Percentiles rank a stretch among this genome's conserved stretches.
Conservation (phyloP, 352 stramenopile genomes). For the Pythium diclinum region DNA sequence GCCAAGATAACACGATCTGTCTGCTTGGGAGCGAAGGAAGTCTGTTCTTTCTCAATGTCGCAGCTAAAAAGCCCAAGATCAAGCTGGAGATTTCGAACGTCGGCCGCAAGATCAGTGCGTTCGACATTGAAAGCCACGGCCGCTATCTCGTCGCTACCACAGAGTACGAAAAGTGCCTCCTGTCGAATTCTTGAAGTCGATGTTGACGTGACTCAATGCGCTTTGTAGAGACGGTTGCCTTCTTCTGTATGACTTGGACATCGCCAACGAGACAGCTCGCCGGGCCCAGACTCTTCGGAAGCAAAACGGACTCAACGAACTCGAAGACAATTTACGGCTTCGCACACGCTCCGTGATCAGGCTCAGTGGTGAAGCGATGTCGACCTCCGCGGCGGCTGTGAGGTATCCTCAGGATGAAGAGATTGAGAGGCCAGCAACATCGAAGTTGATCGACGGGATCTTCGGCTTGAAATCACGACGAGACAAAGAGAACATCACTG, state of each 20-base stretch:
- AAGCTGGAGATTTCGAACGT: slow-evolving; percentile 64
- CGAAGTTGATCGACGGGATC: slow-evolving; percentile 70
- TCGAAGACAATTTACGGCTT: slow-evolving; percentile 40
- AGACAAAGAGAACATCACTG: slow-evolving; percentile 22
- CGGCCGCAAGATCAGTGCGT: slow-evolving; percentile 50
- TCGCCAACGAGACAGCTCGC: slow-evolving; percentile 56
- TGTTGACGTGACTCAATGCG: no score
- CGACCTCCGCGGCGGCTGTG: background rate
- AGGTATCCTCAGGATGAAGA: slow-evolving; percentile 8
- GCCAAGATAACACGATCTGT: slow-evolving; percentile 51
- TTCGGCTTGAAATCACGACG: slow-evolving; percentile 44
- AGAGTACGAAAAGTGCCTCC: no score
- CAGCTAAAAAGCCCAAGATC: slow-evolving; percentile 63
- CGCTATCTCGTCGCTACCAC: slow-evolving; percentile 66
- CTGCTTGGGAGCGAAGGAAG: slow-evolving; percentile 66
- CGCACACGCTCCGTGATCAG: slow-evolving; percentile 39
- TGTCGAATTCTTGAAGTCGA: no score
- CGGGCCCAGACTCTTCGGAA: slow-evolving; percentile 34
- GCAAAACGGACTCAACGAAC: slow-evolving; percentile 42
- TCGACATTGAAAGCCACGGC: slow-evolving; percentile 68
- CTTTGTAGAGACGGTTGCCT: slow-evolving; percentile 63
- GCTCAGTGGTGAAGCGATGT: background rate
- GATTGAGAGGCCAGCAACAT: slow-evolving; percentile 41
- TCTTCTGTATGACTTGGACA: slow-evolving; percentile 80
- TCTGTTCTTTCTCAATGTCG: slow-evolving; percentile 74